A percentile compares a stretch with the other conserved stretches of the same genome.
phyloP scores from a whole-genome alignment of 257 asterid species.

The Primulina eburnea region DNA sequence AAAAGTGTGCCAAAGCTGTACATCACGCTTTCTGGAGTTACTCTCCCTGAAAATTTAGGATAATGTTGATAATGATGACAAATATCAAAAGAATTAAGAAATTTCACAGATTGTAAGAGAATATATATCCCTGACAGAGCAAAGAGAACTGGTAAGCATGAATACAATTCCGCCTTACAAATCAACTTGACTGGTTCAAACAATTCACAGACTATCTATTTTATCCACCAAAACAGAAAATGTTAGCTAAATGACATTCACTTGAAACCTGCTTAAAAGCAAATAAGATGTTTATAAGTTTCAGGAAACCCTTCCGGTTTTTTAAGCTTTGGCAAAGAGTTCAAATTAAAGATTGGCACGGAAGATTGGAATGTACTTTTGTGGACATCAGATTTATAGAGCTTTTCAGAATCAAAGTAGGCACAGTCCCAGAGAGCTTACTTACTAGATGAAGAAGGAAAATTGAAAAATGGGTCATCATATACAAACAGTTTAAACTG shows the following conservation, averaged over 20 bases:
- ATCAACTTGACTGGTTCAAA: neutral
- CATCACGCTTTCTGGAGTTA: conserved; percentile 48
- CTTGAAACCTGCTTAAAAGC: neutral
- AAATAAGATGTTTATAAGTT: neutral
- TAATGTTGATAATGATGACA: neutral
- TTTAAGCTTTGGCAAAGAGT: neutral
- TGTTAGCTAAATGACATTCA: neutral
- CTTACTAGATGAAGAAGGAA: neutral
- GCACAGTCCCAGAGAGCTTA: too few relatives aligned
- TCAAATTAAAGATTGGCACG: neutral
- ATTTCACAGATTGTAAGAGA: neutral
- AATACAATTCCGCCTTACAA: neutral
- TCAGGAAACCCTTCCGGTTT: neutral
- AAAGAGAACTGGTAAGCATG: neutral
- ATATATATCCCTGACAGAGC: neutral
- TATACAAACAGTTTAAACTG: too few relatives aligned
- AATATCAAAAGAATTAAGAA: too few relatives aligned
- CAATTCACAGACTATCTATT: neutral
- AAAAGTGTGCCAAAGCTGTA: conserved; percentile 50
- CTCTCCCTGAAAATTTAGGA: conserved; percentile 32
- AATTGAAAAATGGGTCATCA: neutral
- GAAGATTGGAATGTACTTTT: neutral
- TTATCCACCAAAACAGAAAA: neutral
- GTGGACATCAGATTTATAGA: neutral
- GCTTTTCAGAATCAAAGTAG: neutral